A percentile compares a stretch with the other conserved stretches of the same genome.
Conservation (phyloP, 2,329 filamentous ascomycete species). For the Beauveria varroae region DNA sequence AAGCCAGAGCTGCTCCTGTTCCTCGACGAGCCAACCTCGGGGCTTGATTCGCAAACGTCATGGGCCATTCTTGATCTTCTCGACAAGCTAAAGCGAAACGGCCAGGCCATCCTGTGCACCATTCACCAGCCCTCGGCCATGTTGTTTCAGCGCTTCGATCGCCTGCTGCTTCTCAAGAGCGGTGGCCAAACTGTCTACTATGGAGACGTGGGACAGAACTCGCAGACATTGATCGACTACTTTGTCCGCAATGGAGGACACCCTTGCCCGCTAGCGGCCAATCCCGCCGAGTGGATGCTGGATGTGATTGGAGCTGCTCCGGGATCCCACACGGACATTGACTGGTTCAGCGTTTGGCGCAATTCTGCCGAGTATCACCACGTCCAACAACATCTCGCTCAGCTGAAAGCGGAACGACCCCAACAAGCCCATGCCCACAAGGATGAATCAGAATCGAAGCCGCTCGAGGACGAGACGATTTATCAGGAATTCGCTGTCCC, state of each 20-base stretch:
- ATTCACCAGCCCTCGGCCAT: slow-evolving; percentile 40
- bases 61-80: no score
- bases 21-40: slow-evolving; percentile 71
- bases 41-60: slow-evolving; percentile 57
- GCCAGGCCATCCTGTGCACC: slow-evolving; percentile 25
- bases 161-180: slow-evolving; percentile 67
- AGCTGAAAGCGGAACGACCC: slow-evolving; percentile 44
- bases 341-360: slow-evolving; percentile 59
- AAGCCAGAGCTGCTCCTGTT: slow-evolving; percentile 72
- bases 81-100: no score
- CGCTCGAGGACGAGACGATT: slow-evolving; percentile 31
- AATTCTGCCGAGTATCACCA: slow-evolving; percentile 46
- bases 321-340: slow-evolving; percentile 51
- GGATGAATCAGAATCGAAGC: slow-evolving; percentile 15
- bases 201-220: slow-evolving; percentile 68
- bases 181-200: slow-evolving; percentile 78
- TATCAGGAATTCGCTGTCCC: slow-evolving; percentile 77
- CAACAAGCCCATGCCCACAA: slow-evolving; percentile 11
- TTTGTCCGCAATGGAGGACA: slow-evolving; percentile 66
- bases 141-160: slow-evolving; percentile 52
- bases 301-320: slow-evolving; percentile 56
- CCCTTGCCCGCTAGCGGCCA: slow-evolving; percentile 58
- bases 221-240: slow-evolving; percentile 60
- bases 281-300: slow-evolving; percentile 78
- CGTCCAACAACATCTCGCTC: slow-evolving; percentile 50